Percentiles rank a stretch among this genome's conserved stretches.
Conservation (phyloP, 768 basidiomycete species). For the Phanerochaete sordida region DNA sequence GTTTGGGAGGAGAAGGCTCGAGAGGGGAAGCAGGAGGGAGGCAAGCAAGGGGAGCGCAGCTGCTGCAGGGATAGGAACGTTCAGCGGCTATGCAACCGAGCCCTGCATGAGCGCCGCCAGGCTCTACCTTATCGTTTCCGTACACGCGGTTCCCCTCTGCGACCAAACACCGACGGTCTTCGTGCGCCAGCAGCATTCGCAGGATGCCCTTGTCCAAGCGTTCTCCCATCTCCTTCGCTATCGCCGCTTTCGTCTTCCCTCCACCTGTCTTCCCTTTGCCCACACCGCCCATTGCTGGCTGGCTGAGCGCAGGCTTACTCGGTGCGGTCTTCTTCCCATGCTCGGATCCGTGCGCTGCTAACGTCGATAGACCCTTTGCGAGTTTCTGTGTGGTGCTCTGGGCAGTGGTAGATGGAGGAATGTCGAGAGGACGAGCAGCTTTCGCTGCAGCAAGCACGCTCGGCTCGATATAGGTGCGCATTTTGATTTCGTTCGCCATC, state of each 20-base stretch:
- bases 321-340: too few species aligned
- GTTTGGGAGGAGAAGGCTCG: not conserved
- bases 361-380: not conserved
- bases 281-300: not conserved
- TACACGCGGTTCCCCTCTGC: constrained; percentile 3
- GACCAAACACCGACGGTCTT: not conserved
- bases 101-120: not conserved
- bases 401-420: not conserved
- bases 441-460: not conserved
- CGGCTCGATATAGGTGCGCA: constrained; percentile 2
- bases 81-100: not conserved
- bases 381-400: not conserved
- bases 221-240: not conserved
- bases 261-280: not conserved
- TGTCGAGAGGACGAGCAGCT: not conserved
- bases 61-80: not conserved
- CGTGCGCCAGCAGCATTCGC: not conserved
- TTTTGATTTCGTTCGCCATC: too few species aligned
- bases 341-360: not conserved
- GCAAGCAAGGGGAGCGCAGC: not conserved
- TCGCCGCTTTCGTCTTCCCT: not conserved
- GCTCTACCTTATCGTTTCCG: not conserved
- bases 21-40: not conserved
- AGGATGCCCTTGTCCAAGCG: not conserved
- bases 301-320: too few species aligned